Evolutionary conservation across 169 alveolate species (phyloP), one percentile per base, ranked within the genome.

Genomic region (Cystoisospora suis): DNA sequence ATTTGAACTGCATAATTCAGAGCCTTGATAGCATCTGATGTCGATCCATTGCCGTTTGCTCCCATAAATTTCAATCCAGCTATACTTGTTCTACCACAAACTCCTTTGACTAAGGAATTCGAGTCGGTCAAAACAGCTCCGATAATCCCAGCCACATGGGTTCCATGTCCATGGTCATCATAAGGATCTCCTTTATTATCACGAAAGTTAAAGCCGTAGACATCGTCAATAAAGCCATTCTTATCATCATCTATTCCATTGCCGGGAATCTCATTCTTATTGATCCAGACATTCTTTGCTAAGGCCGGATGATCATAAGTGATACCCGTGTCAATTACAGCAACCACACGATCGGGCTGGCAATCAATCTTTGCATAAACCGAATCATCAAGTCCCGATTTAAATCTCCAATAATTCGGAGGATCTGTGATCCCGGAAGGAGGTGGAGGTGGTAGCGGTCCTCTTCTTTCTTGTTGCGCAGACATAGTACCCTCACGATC

Each of bases 111-210:
- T 1, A 61, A 29, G 40, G 69, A 46, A 40, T 34, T 46, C 27
- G 72, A 65, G 34, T n/a, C 46, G 3, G 23, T 32, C 40, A 93
- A 91, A 58, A 75, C 80, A 42, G 96, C 96, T 29, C 95, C 96
- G 46, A 95, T 92, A 53, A 94, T 94, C n/a, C 96, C 96, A 7
- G 96, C 96, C 75, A 94, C 94, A 38, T 92, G 95, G 6, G 96
- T 94, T 36, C 96, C 96, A 53, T 94, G 96, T n/a, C 95, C 96
- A 61, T 93, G 93, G 90, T 89, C 96, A 90, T 94, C 96, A 38
- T 65, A 70, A 0, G 96, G 96, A 32, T 92, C 86, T 58, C 93
- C 93, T 36, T 72, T 81, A 29, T 92, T 75, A 75, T 94, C 90
- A 61, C 90, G 87, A 80, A 94, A 93, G 81, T 94, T 95, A 65